Percentiles rank a stretch among this genome's conserved stretches.
These are phyloP conservation scores for Venturia oleaginea DNA, from an alignment of 2,329 filamentous ascomycete genomes.

Conservation along the genomic window DNA sequence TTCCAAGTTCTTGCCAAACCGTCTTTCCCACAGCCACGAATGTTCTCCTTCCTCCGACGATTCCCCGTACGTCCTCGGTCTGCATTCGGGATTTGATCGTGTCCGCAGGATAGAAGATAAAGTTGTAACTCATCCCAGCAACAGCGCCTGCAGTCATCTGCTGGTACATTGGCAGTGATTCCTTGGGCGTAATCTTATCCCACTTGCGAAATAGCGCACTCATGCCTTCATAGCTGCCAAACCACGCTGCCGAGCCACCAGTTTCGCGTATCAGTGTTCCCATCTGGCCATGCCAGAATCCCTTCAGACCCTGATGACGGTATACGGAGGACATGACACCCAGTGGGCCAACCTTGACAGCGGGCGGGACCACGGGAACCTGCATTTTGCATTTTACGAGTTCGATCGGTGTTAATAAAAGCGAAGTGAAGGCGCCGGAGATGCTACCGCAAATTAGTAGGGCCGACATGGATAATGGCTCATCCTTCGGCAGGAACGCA, in stretches of 20 bases:
- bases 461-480: conserved; percentile 62
- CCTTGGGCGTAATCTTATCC: conserved; percentile 35
- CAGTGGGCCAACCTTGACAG: conserved; percentile 43
- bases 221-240: conserved; percentile 52
- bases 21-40: conserved; percentile 64
- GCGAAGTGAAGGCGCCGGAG: conserved; percentile 78
- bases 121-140: conserved; percentile 92
- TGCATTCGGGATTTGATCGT: conserved; percentile 98
- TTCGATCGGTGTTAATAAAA: conserved; percentile 90
- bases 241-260: conserved; percentile 90
- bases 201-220: conserved; percentile 58
- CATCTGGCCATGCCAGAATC: conserved; percentile 92
- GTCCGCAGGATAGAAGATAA: conserved; percentile 92
- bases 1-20: conserved; percentile 73
- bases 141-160: conserved; percentile 79
- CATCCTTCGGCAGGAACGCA: conserved; percentile 44
- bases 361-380: conserved; percentile 45
- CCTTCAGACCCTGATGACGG: conserved; percentile 67
- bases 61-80: conserved; percentile 60
- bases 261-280: conserved; percentile 92
- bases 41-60: conserved; percentile 42
- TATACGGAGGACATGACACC: conserved; percentile 71
- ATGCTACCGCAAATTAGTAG: conserved; percentile 75
- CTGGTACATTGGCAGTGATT: conserved; percentile 68
- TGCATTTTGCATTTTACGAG: conserved; percentile 98